These are phyloP conservation scores for Sphaerobolus stellatus DNA, from an alignment of 1,284 basidiomycete species.

Conservation along the genomic window DNA sequence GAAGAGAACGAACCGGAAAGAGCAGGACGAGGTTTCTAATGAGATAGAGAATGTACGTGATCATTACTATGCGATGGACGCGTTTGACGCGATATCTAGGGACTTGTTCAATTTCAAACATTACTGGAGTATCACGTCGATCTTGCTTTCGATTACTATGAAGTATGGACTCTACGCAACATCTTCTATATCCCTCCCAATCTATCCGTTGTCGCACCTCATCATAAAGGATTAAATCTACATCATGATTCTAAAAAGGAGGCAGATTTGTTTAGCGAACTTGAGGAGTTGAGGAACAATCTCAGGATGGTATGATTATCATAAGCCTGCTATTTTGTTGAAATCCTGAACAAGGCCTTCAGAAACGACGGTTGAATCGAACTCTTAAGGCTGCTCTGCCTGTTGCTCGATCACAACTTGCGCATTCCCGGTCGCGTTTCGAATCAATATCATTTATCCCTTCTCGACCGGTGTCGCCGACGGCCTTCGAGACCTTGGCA, in stretches of 20 bases:
- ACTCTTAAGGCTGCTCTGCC: conserved; percentile 48
- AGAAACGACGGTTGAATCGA: conserved; percentile 67
- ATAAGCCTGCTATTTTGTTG: conserved; percentile 8
- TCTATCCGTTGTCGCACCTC: conserved; percentile 65
- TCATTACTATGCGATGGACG: neutral
- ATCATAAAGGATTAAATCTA: conserved; percentile 60
- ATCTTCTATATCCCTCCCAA: conserved; percentile 69
- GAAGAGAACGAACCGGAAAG: conserved; percentile 11
- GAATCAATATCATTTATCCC: conserved; percentile 47
- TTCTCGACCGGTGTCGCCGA: conserved; percentile 30
- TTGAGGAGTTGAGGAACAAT: conserved; percentile 54
- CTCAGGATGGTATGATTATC: conserved; percentile 55
- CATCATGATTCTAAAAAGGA: conserved; percentile 50
- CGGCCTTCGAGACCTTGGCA: conserved; percentile 31
- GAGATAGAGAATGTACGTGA: conserved; percentile 53
- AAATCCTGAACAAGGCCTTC: conserved; percentile 11
- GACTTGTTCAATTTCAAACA: conserved; percentile 74
- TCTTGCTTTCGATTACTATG: conserved; percentile 78
- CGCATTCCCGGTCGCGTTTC: conserved; percentile 44
- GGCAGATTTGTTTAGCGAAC: conserved; percentile 57
- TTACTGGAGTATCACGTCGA: conserved; percentile 76
- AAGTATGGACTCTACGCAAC: conserved; percentile 75
- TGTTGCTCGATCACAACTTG: conserved; percentile 43
- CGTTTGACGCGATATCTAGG: conserved; percentile 33
- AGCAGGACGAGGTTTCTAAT: conserved; percentile 48